A percentile compares a stretch with the other conserved stretches of the same genome.
These are phyloP conservation scores for Silene coronaria DNA, from an alignment of 179 eudicot species.

Conservation along the genomic window DNA sequence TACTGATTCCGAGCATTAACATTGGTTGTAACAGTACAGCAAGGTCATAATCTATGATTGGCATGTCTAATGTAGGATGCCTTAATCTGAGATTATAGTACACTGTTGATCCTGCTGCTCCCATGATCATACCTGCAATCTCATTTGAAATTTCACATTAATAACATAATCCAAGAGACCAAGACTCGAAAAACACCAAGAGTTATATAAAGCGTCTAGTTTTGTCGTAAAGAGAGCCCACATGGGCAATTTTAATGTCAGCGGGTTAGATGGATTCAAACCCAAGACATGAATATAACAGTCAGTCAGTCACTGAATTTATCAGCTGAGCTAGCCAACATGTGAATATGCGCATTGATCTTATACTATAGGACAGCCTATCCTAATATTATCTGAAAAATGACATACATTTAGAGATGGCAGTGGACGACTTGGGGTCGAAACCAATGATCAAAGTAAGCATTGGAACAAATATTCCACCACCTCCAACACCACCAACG, in stretches of 20 bases:
- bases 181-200: neutral
- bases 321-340: too few relatives aligned
- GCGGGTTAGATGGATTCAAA: too few relatives aligned
- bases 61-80: conserved; percentile 74
- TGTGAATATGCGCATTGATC: too few relatives aligned
- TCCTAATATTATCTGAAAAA: neutral
- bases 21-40: conserved; percentile 70
- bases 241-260: too few relatives aligned
- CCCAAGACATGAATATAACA: too few relatives aligned
- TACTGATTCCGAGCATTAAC: conserved; percentile 78
- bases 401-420: conserved; percentile 51
- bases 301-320: too few relatives aligned
- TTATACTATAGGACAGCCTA: neutral
- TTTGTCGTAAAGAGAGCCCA: neutral
- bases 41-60: conserved; percentile 65
- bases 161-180: neutral
- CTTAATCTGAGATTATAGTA: conserved; percentile 56
- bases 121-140: conserved; percentile 70
- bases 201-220: neutral
- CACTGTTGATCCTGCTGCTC: conserved; percentile 66
- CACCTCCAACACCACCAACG: conserved; percentile 68
- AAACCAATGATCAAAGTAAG: conserved; percentile 53
- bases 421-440: conserved; percentile 59
- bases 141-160: neutral
- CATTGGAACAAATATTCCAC: conserved; percentile 63